phyloP scores from a whole-genome alignment of 306 rosid species.

The Acacia confusa region DNA sequence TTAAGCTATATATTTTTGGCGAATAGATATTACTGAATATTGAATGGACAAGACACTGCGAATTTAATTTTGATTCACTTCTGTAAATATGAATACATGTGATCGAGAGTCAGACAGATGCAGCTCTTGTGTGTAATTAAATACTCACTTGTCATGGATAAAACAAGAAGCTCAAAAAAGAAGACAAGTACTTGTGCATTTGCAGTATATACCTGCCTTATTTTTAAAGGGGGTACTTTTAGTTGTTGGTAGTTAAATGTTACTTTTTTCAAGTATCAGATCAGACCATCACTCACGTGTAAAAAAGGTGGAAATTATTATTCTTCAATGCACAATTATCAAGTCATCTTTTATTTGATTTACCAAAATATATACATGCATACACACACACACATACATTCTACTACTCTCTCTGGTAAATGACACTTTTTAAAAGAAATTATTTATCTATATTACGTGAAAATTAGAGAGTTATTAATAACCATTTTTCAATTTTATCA shows the following conservation, averaged over 20 bases:
- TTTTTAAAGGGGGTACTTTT: background rate
- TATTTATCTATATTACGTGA: too few species aligned
- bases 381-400: too few species aligned
- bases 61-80: background rate
- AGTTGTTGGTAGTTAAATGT: background rate
- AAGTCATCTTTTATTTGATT: background rate
- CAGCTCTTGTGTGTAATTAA: background rate
- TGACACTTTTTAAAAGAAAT: too few species aligned
- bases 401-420: too few species aligned
- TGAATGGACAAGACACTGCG: background rate
- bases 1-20: too few species aligned
- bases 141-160: background rate
- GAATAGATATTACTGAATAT: background rate
- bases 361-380: too few species aligned
- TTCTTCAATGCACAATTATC: background rate
- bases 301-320: background rate
- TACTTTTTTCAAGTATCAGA: background rate
- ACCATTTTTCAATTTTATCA: too few species aligned
- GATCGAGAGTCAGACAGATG: background rate
- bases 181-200: background rate
- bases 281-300: background rate
- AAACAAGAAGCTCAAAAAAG: background rate
- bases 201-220: background rate
- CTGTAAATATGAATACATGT: background rate
- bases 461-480: too few species aligned